Conservation (phyloP, 345 rosid genomes). For the Arabis alpina region DNA sequence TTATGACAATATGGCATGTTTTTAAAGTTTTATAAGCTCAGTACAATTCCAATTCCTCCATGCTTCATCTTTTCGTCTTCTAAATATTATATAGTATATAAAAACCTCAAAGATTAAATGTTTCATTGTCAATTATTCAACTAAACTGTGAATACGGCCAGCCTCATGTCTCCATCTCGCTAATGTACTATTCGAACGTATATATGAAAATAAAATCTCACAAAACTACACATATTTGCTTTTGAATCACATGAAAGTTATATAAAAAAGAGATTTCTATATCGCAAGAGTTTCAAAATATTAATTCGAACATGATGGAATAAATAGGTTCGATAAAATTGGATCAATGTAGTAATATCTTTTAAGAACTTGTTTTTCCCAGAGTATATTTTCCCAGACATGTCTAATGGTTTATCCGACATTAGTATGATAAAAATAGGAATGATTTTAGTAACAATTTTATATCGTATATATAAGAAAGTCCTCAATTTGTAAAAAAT, state of each 20-base stretch:
- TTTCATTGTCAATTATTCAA: background rate
- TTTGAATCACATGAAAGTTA: background rate
- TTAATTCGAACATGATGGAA: too few relatives aligned
- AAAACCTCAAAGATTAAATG: background rate
- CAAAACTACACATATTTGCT: constrained; percentile 2
- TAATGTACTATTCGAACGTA: constrained; percentile 3
- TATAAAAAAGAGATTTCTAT: too few relatives aligned
- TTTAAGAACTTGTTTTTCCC: too few relatives aligned
- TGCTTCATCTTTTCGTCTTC: background rate
- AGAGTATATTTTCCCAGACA: too few relatives aligned
- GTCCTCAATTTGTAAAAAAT: too few relatives aligned
- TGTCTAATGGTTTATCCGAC: too few relatives aligned
- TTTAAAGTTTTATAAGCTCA: background rate
- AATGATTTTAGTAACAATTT: too few relatives aligned
- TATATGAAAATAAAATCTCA: constrained; percentile 9
- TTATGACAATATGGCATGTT: constrained; percentile 16
- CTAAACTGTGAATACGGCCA: constrained; percentile 12
- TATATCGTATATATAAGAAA: too few relatives aligned
- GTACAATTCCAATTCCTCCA: background rate
- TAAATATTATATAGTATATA: background rate
- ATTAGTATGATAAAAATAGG: too few relatives aligned
- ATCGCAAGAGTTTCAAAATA: too few relatives aligned
- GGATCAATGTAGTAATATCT: too few relatives aligned
- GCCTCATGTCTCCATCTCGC: constrained; percentile 13
- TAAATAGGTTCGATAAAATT: too few relatives aligned